Conservation (phyloP, 2,329 filamentous ascomycete genomes). For the Phaeosphaeria sp. region DNA sequence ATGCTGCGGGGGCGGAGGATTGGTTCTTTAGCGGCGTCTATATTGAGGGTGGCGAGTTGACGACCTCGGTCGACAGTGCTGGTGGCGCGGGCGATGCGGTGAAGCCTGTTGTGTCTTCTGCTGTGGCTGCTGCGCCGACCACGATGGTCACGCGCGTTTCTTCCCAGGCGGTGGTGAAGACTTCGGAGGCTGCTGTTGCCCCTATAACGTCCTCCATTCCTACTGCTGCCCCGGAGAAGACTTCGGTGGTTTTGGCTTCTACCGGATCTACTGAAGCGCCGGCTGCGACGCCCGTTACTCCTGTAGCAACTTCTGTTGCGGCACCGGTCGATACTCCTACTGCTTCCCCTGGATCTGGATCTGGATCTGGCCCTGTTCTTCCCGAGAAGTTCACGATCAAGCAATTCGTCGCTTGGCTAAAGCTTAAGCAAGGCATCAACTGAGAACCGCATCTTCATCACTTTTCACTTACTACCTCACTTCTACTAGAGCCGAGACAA, state of each 20-base stretch:
- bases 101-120: slow-evolving; percentile 4
- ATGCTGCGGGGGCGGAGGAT: slow-evolving; percentile 64
- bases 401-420: slow-evolving; percentile 36
- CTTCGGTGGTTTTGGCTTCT: neutral
- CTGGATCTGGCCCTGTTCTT: slow-evolving; percentile 18
- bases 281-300: slow-evolving; percentile 3
- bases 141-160: slow-evolving; percentile 12
- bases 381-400: slow-evolving; percentile 34
- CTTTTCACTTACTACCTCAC: no score
- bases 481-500: no score
- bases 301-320: slow-evolving; percentile 7
- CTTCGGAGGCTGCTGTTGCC: slow-evolving; percentile 3
- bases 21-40: slow-evolving; percentile 77
- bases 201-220: neutral
- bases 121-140: slow-evolving; percentile 8
- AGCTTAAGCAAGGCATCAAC: slow-evolving; percentile 23
- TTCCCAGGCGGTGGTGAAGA: slow-evolving; percentile 7
- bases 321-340: neutral
- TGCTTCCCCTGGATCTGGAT: slow-evolving; percentile 15
- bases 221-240: neutral
- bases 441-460: neutral
- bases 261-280: slow-evolving; percentile 5
- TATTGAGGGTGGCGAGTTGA: slow-evolving; percentile 64
- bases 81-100: slow-evolving; percentile 14
- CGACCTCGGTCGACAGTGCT: slow-evolving; percentile 33